Evolutionary conservation across 75 land plant genomes (phyloP).

Genomic region (Cunninghamia lanceolata): DNA sequence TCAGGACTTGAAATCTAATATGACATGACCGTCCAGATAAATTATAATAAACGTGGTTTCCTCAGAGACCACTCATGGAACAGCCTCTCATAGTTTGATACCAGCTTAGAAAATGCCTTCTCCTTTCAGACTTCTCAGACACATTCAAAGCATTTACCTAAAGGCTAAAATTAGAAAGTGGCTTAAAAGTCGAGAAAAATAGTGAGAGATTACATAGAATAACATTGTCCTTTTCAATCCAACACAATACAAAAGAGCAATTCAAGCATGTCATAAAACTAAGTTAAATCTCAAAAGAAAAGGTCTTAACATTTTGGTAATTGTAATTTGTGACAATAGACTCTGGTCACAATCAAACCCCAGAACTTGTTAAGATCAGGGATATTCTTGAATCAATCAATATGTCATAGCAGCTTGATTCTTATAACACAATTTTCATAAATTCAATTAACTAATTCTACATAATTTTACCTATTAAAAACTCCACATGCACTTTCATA

Average conservation of each 20-base stretch:
- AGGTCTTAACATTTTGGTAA: neutral
- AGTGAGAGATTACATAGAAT: neutral
- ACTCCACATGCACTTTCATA: neutral
- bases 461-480: neutral
- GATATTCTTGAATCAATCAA: neutral
- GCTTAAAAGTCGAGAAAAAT: neutral
- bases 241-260: neutral
- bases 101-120: neutral
- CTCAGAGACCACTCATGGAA: neutral
- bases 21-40: neutral
- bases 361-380: neutral
- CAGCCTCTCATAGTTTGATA: neutral
- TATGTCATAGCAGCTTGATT: neutral
- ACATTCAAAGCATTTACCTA: neutral
- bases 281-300: neutral
- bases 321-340: neutral
- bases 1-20: neutral
- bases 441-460: neutral
- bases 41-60: neutral
- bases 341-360: neutral
- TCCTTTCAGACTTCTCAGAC: neutral
- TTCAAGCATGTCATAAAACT: neutral
- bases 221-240: neutral
- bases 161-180: neutral
- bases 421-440: neutral